Conservation (phyloP, 129 eudicot species). For the Heracleum sosnowskyi region DNA sequence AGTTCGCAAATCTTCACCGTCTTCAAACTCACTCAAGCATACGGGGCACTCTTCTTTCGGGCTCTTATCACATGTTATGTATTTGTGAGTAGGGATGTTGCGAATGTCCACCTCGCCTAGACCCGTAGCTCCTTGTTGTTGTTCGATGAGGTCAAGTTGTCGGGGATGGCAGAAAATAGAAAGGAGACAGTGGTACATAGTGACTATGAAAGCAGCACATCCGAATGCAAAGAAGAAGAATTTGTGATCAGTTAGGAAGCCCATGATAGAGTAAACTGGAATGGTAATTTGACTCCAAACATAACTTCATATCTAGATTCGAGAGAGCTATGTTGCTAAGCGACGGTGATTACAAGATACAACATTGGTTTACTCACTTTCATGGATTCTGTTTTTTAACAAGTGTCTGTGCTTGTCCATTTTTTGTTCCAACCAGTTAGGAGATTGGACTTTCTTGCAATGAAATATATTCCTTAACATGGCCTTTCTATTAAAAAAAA, state of each 20-base stretch:
- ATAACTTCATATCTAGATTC: background rate
- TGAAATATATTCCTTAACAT: background rate
- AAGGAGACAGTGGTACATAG: constrained; percentile 11
- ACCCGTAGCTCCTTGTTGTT: background rate
- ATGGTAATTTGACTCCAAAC: background rate
- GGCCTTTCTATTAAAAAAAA: background rate
- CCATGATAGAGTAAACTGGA: background rate
- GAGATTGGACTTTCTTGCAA: background rate
- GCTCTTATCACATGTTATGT: background rate
- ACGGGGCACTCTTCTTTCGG: background rate
- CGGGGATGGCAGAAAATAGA: background rate
- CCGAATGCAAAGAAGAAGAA: background rate
- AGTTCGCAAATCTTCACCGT: constrained; percentile 42
- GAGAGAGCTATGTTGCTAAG: background rate
- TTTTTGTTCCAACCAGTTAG: background rate
- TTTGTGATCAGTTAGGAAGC: background rate
- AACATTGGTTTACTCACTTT: background rate
- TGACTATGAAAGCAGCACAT: constrained; percentile 6
- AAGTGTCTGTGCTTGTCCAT: background rate
- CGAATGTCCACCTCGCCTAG: background rate
- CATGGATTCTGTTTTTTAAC: background rate
- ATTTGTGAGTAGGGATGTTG: background rate
- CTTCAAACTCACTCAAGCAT: constrained; percentile 23
- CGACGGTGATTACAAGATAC: background rate
- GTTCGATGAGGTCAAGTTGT: background rate